A percentile compares a stretch with the other conserved stretches of the same genome.
Conservation (phyloP, 164 flowering plant species). For the Cinnamomum micranthum region DNA sequence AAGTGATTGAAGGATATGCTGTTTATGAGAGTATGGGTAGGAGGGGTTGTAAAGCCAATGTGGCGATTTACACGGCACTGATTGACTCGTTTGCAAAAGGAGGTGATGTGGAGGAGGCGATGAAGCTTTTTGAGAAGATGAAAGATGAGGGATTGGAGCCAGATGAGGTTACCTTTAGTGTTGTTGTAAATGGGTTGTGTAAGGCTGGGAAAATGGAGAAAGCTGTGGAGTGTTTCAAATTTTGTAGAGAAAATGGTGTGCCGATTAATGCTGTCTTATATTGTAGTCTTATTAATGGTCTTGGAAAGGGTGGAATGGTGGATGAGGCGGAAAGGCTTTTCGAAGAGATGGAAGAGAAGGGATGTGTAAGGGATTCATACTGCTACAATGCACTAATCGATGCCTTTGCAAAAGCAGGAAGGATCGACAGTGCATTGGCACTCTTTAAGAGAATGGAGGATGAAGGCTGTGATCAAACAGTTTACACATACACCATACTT, state of each 20-base stretch:
- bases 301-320: slow-evolving; percentile 80
- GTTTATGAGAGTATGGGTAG: slow-evolving; percentile 60
- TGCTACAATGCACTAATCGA: slow-evolving; percentile 90
- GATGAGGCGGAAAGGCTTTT: slow-evolving; percentile 74
- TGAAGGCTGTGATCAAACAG: slow-evolving; percentile 88
- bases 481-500: slow-evolving; percentile 86
- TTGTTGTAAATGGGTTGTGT: slow-evolving; percentile 62
- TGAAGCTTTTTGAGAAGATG: slow-evolving; percentile 68
- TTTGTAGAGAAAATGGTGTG: slow-evolving; percentile 40
- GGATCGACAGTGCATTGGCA: slow-evolving; percentile 63
- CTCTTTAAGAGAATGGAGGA: slow-evolving; percentile 70
- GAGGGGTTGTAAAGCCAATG: slow-evolving; percentile 57
- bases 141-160: slow-evolving; percentile 68
- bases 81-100: slow-evolving; percentile 66
- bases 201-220: slow-evolving; percentile 70
- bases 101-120: slow-evolving; percentile 56
- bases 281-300: slow-evolving; percentile 80
- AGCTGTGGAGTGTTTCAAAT: slow-evolving; percentile 56
- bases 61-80: slow-evolving; percentile 74
- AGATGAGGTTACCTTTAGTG: slow-evolving; percentile 83
- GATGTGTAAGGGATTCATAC: slow-evolving; percentile 76
- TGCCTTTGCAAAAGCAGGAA: slow-evolving; percentile 61
- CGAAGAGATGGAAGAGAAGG: slow-evolving; percentile 71
- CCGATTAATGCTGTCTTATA: slow-evolving; percentile 61
- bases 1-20: slow-evolving; percentile 50